Evolutionary conservation across 116 monocot genomes (phyloP), one percentile per base, ranked within the genome.

Genomic region (Posidonia oceanica): DNA sequence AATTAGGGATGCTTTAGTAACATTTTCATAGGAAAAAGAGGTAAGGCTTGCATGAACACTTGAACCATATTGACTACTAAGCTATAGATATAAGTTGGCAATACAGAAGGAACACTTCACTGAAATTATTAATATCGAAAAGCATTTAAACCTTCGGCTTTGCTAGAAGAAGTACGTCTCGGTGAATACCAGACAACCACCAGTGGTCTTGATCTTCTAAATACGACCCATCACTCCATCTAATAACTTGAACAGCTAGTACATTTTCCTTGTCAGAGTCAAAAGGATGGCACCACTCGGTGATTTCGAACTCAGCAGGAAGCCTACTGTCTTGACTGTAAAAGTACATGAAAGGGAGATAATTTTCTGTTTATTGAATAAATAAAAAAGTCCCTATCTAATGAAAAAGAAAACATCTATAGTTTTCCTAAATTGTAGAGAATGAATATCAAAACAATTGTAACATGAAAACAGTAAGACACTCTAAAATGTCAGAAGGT

Each of bases 131-230:
- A 20, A 36, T 68, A 23, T 15, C 36, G 48, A 68, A 36, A 22
- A n/a, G 58, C 6, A 58, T 58, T 48, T 17, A n/a, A 52, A 75
- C 98, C 89, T 93, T 77, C 36, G 90, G 90, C 72, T 98, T 98
- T 68, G 98, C 84, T 48, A 93, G 67, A 72, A 98, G 90, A 68
- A 93, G 82, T 23, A 98, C 86, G 80, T 98, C 93, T 14, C 98
- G 76, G 67, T 93, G 93, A 86, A 98, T 98, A 69, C 98, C 98
- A 79, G 98, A 98, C 54, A 98, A 65, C 98, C 93, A 88, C 98
- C 98, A 98, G 66, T 98, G 98, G 20, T 98, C 98, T 78, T 98
- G 98, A 80, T 98, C 98, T 81, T 98, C 98, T 66, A 98, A 80
- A 77, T 98, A 98, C 18, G 93, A 84, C 59, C 98, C 98, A 71